Evolutionary conservation across 768 basidiomycete species (phyloP), one percentile per base, ranked within the genome.

Genomic region (Pleurotus platypus): DNA sequence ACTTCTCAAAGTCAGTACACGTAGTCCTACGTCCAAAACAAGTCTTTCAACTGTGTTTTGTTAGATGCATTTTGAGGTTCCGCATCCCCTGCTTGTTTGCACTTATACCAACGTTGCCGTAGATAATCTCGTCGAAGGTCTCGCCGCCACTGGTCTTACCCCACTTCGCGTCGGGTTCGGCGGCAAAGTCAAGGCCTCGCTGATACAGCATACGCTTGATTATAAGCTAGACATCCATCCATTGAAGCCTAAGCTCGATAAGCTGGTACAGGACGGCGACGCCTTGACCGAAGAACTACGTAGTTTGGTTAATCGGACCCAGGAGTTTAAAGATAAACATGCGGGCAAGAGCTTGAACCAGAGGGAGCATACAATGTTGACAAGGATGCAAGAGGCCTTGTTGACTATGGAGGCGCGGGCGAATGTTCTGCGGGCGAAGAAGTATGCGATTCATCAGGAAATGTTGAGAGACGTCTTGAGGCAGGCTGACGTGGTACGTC

Each of bases 41-140:
- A 12, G 22, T n/a, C 27, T 5, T 13, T 13, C 9, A 24, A 5
- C 24, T 35, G 59, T 24, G 16, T 58, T 60, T 51, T 18, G 55
- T 5, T 66, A 92, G 87, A 67, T 72, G 2, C 84, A 92, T 65
- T 98, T 94, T 67, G 78, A 88, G 68, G 85, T 95, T 8, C 83
- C 90, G 4, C 82, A 89, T 37, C 93, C 93, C 1, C 76, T 96
- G 40, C 81, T 98, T 12, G 88, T 96, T n/a, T 92, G 91, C 68
- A 94, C 94, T 0, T 96, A 91, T 66, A 97, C 95, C 40, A 95
- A 97, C 62, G 90, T 85, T 16, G 94, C 95, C 0, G 92, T 95
- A 16, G 94, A 97, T 67, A 92, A 95, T 62, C 83, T 97, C 7
- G 84, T 94, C 38, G 86, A 89, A 65, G 90, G 90, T 0, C 76